Evolutionary conservation across 257 asterid genomes (phyloP).

Genomic region (Petrea volubilis): DNA sequence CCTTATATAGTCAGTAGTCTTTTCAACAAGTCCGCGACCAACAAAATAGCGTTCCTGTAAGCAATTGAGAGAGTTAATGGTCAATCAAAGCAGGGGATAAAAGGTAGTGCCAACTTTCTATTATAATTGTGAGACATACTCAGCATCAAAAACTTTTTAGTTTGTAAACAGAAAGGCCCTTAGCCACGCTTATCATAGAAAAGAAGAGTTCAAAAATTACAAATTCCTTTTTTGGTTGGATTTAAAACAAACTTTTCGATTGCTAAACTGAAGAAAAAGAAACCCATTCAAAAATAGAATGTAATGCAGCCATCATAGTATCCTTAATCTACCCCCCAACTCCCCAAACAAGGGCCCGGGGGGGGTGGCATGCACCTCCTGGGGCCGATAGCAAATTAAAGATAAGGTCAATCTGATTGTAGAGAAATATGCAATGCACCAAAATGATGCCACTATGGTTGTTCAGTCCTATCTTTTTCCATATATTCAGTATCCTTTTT

Average conservation of each 20-base stretch:
- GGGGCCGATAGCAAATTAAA: neutral
- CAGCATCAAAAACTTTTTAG: neutral
- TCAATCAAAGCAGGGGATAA: constrained; percentile 4
- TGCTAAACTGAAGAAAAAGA: neutral
- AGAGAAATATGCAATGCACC: neutral
- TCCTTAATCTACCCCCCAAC: constrained; percentile 8
- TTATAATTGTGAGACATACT: neutral
- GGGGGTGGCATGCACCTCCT: neutral
- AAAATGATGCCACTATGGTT: neutral
- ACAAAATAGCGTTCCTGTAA: constrained; percentile 97
- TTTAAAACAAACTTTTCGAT: neutral
- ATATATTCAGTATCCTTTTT: neutral
- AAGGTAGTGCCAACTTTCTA: constrained; percentile 1
- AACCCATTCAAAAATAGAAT: neutral
- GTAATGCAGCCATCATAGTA: neutral
- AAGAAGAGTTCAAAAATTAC: neutral
- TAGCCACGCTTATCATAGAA: neutral
- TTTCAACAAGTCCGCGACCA: constrained; percentile 98
- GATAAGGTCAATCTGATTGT: neutral
- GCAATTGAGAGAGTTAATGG: constrained; percentile 17
- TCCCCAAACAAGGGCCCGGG: neutral
- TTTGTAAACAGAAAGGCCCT: neutral
- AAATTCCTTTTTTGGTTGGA: neutral
- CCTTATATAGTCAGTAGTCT: constrained; percentile 82
- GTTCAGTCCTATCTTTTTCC: neutral